Evolutionary conservation across 495 filamentous ascomycete genomes (phyloP).

Genomic region (Aspergillus bridgeri): DNA sequence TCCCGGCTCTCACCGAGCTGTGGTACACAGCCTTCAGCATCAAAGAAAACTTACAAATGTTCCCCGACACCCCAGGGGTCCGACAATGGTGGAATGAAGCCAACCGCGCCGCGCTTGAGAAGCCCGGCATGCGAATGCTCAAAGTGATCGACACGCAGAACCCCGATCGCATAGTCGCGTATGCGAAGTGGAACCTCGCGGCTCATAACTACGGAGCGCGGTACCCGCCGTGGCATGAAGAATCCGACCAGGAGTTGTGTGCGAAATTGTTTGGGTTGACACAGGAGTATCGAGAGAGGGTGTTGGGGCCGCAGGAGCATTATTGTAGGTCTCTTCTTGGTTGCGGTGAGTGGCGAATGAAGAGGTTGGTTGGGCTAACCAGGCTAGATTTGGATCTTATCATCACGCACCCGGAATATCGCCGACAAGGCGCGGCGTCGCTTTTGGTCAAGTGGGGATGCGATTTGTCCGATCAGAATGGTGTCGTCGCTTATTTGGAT

Average conservation of each 20-base stretch:
- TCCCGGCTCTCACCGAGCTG: slow-evolving; percentile 14
- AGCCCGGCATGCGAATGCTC: slow-evolving; percentile 23
- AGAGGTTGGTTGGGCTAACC: not conserved
- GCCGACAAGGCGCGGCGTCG: slow-evolving; percentile 43
- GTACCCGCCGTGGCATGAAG: slow-evolving; percentile 17
- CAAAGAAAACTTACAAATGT: slow-evolving; percentile 10
- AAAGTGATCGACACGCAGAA: slow-evolving; percentile 14
- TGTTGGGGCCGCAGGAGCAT: slow-evolving; percentile 13
- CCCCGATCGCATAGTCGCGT: slow-evolving; percentile 10
- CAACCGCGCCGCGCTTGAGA: slow-evolving; percentile 14
- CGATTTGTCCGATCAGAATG: slow-evolving; percentile 29
- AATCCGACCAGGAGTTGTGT: slow-evolving; percentile 11
- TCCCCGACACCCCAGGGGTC: slow-evolving; percentile 22
- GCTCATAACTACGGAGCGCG: slow-evolving; percentile 10
- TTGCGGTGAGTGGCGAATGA: too few species aligned
- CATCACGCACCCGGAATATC: slow-evolving; percentile 40
- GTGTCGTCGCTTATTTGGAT: slow-evolving; percentile 22
- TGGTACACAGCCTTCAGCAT: slow-evolving; percentile 21
- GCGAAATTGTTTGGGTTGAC: slow-evolving; percentile 10
- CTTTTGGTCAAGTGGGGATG: slow-evolving; percentile 49
- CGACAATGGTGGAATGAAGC: slow-evolving; percentile 20
- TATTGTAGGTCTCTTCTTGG: slow-evolving; percentile 13
- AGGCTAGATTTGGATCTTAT: slow-evolving; percentile 40
- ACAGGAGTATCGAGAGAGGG: slow-evolving; percentile 4
- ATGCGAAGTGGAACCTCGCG: slow-evolving; percentile 23